Conservation (phyloP, 352 stramenopile species). For the Globisporangium ultimum region DNA sequence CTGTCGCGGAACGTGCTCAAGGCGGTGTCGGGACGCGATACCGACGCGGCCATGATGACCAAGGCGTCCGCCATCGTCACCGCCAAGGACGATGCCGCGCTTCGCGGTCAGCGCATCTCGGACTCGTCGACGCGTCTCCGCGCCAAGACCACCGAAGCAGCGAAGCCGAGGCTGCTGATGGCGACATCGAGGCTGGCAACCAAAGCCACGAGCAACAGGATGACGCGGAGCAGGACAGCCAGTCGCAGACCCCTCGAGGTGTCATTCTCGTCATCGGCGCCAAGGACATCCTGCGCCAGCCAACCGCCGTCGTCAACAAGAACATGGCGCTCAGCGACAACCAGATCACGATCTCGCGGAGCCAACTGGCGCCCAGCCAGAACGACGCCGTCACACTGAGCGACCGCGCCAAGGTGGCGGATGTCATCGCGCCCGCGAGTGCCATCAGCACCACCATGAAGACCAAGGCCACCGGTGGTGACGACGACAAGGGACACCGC, state of each 20-base stretch:
- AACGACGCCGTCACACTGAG: constrained; percentile 5
- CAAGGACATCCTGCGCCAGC: constrained; percentile 22
- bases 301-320: constrained; percentile 26
- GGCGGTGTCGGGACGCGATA: constrained; percentile 15
- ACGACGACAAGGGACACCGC: too few relatives aligned
- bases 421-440: too few relatives aligned
- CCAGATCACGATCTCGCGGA: constrained; percentile 9
- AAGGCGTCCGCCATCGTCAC: constrained; percentile 30
- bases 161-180: too few relatives aligned
- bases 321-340: constrained; percentile 22
- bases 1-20: constrained; percentile 14
- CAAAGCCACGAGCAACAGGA: constrained; percentile 6
- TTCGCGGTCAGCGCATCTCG: constrained; percentile 14
- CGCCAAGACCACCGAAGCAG: too few relatives aligned
- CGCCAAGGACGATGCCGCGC: constrained; percentile 19
- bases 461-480: too few relatives aligned
- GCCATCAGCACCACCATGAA: too few relatives aligned
- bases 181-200: too few relatives aligned
- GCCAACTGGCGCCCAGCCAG: constrained; percentile 1
- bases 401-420: too few relatives aligned
- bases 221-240: constrained; percentile 6
- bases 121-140: background rate
- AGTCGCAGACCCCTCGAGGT: constrained; percentile 10
- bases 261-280: constrained; percentile 16
- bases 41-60: constrained; percentile 26